phyloP scores from a whole-genome alignment of 1,139 yeast genomes.

The Hyphopichia buzzinii region DNA sequence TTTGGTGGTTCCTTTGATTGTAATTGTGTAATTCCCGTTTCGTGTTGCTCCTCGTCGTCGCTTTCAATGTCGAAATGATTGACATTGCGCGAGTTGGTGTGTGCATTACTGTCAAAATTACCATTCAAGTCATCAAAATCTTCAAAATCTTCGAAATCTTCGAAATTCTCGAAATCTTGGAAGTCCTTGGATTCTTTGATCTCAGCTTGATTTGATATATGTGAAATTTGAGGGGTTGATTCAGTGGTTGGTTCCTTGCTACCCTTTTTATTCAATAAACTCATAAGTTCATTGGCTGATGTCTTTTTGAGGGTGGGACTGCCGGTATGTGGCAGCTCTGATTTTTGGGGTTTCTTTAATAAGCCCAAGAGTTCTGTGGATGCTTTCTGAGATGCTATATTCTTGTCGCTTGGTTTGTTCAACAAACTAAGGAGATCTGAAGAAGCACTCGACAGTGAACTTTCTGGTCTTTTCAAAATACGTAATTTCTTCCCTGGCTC shows the following conservation, averaged over 20 bases:
- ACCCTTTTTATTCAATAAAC: constrained; percentile 7
- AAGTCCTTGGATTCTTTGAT: constrained; percentile 13
- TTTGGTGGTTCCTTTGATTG: constrained; percentile 8
- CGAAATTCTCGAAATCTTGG: constrained; percentile 36
- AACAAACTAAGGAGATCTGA: constrained; percentile 23
- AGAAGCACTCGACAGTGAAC: constrained; percentile 10
- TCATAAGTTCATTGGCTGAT: constrained; percentile 9
- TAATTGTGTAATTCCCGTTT: neutral
- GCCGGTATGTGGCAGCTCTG: neutral
- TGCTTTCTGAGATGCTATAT: constrained; percentile 8
- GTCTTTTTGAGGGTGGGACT: neutral
- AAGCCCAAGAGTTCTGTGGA: constrained; percentile 17
- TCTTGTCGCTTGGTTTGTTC: constrained; percentile 8
- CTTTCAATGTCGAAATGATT: constrained; percentile 33
- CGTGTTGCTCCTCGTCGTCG: constrained; percentile 27
- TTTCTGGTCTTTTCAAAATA: constrained; percentile 27
- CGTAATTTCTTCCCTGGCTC: constrained; percentile 29
- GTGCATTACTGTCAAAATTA: constrained; percentile 8
- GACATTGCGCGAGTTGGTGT: constrained; percentile 9
- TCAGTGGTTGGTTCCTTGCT: neutral
- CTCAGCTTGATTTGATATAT: too few relatives aligned
- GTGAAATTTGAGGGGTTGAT: too few relatives aligned
- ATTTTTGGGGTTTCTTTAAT: constrained; percentile 10
- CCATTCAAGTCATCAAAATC: constrained; percentile 19
- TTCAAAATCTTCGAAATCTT: constrained; percentile 32